Evolutionary conservation across 2,329 filamentous ascomycete genomes (phyloP), one percentile per base, ranked within the genome.

Genomic region (Paecilomyces niveus): DNA sequence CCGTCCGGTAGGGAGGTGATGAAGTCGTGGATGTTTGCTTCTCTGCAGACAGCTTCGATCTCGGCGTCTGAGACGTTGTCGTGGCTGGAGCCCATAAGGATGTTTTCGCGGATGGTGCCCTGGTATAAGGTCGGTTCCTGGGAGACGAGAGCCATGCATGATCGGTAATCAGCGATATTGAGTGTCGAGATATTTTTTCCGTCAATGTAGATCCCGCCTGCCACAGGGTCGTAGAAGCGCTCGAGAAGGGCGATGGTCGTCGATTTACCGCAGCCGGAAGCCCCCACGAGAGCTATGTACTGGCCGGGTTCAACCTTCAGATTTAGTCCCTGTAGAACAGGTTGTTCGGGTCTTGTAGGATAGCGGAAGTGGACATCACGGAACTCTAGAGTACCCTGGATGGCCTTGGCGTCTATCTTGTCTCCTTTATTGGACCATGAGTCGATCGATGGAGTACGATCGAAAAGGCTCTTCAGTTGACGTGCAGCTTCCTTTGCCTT

Each of bases 121-220:
- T 96, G 92, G 75, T 97, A 99, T 0, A 99, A 78, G 0, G 93
- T 96, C 0, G 94, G 93, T 72, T 97, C 94, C 71, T 97, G 94
- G 33, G 89, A 92, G 13, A 99, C 93, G 9, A 99, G 86, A 0
- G 93, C 89, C 62, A 97, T 84, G 72, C 87, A 85, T 18, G 83
- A 86, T 56, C 94, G 88, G 76, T 97, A 97, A 57, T 92, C 85
- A 74, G 90, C 92, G 68, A 96, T 80, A 67, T 96, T 93, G 54
- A 97, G 80, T 9, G 81, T 81, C 60, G 85, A 88, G 67, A 97
- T 90, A 62, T 96, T 89, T 62, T 87, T 85, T 58, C 87, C 90
- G 68, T 97, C 93, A 18, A 97, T 81, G 59, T 85, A 90, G 33
- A 99, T 81, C 13, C 86, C 86, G 11, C 94, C 94, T 0, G 85